Evolutionary conservation across 139 green algal species (phyloP).

Genomic region (Klebsormidium nitens): DNA sequence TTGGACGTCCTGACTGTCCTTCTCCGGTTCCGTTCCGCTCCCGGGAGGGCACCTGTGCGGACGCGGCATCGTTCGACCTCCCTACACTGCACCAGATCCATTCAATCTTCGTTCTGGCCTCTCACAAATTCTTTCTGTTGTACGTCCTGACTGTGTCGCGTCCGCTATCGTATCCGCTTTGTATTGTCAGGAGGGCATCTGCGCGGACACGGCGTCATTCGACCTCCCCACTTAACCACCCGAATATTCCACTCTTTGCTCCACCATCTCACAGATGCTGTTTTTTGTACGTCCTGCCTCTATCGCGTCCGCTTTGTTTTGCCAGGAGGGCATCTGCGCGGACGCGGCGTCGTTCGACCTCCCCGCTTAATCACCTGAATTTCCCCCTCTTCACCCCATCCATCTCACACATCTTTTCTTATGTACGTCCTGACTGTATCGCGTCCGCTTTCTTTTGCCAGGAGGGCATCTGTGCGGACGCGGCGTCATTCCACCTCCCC

Average conservation of each 20-base stretch:
- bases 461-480: constrained; percentile 67
- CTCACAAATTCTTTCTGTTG: too few relatives aligned
- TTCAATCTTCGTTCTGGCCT: too few relatives aligned
- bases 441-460: too few relatives aligned
- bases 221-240: constrained; percentile 52
- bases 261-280: not conserved
- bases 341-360: constrained; percentile 79
- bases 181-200: constrained; percentile 60
- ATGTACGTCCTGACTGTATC: too few relatives aligned
- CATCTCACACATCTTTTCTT: too few relatives aligned
- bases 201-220: constrained; percentile 70
- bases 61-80: constrained; percentile 76
- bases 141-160: too few relatives aligned
- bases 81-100: not conserved
- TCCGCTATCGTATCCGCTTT: too few relatives aligned
- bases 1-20: too few relatives aligned
- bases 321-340: constrained; percentile 60
- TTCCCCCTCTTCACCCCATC: not conserved
- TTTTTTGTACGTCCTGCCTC: not conserved
- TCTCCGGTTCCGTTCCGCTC: too few relatives aligned
- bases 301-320: not conserved
- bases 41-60: constrained; percentile 61
- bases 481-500: constrained; percentile 71
- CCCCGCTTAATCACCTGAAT: not conserved
- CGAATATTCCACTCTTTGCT: too few relatives aligned